Evolutionary conservation across 2,329 filamentous ascomycete genomes (phyloP).

Genomic region (Colletotrichum sublineola): DNA sequence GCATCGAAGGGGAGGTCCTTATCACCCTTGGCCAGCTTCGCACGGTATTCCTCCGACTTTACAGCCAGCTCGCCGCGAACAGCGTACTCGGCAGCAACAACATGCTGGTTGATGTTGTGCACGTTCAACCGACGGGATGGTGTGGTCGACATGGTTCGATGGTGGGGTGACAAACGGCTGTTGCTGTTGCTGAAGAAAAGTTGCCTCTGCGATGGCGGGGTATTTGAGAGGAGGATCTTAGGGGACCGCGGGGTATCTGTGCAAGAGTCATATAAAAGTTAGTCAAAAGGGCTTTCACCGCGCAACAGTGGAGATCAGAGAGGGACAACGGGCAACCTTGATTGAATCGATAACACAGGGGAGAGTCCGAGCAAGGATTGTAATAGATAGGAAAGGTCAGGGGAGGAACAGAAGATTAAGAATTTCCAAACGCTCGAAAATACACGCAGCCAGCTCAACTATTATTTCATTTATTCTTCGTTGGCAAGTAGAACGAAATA

Average conservation of each 20-base stretch:
- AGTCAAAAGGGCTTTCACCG: conserved; percentile 36
- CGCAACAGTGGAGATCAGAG: conserved; percentile 36
- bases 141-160: conserved; percentile 54
- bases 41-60: conserved; percentile 91
- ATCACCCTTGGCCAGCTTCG: conserved; percentile 73
- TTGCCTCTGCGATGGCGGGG: conserved; percentile 41
- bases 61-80: conserved; percentile 96
- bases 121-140: conserved; percentile 70
- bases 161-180: conserved; percentile 41
- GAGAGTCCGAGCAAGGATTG: conserved; percentile 16
- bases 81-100: conserved; percentile 92
- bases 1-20: conserved; percentile 83
- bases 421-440: conserved; percentile 10
- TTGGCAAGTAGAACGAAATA: conserved; percentile 13
- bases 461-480: conserved; percentile 29
- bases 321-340: conserved; percentile 17
- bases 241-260: conserved; percentile 43
- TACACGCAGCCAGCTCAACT: conserved; percentile 21
- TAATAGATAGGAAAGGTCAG: neutral
- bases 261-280: conserved; percentile 42
- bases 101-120: conserved; percentile 92
- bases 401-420: neutral
- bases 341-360: conserved; percentile 5
- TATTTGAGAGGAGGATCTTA: conserved; percentile 35
- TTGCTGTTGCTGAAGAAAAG: conserved; percentile 40